phyloP scores from a whole-genome alignment of 1,139 yeast genomes.

The Sugiyamaella neomexicana region DNA sequence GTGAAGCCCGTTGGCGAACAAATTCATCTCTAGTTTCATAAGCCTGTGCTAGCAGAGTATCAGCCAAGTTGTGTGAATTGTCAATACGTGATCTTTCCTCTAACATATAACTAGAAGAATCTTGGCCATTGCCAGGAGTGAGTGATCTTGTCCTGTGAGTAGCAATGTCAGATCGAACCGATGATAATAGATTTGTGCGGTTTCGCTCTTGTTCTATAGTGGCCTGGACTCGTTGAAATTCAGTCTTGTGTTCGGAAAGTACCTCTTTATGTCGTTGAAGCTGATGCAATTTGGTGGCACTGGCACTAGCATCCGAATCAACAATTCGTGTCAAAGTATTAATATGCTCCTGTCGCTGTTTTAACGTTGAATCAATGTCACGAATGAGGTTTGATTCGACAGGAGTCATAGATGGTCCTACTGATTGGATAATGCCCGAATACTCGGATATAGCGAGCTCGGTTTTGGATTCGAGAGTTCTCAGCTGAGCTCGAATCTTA shows the following conservation, averaged over 20 bases:
- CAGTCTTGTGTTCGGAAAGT: slow-evolving; percentile 65
- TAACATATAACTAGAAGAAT: slow-evolving; percentile 64
- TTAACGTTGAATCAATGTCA: slow-evolving; percentile 21
- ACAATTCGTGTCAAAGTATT: slow-evolving; percentile 46
- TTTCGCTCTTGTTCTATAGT: slow-evolving; percentile 73
- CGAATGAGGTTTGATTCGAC: slow-evolving; percentile 49
- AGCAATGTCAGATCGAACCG: slow-evolving; percentile 76
- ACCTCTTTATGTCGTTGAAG: slow-evolving; percentile 79
- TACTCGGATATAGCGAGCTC: slow-evolving; percentile 52
- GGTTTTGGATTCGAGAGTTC: slow-evolving; percentile 58
- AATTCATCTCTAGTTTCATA: slow-evolving; percentile 87
- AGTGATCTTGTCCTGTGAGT: slow-evolving; percentile 51
- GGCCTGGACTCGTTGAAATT: slow-evolving; percentile 58
- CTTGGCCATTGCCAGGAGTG: slow-evolving; percentile 37
- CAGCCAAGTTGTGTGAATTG: slow-evolving; percentile 72
- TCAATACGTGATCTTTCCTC: slow-evolving; percentile 77
- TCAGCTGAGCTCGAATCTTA: slow-evolving; percentile 55
- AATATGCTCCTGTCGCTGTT: slow-evolving; percentile 46
- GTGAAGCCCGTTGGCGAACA: slow-evolving; percentile 62
- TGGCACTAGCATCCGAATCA: slow-evolving; percentile 59
- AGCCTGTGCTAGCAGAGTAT: slow-evolving; percentile 76
- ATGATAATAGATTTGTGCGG: slow-evolving; percentile 67
- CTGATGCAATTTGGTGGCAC: slow-evolving; percentile 78
- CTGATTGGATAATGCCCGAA: slow-evolving; percentile 54
- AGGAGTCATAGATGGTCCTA: slow-evolving; percentile 49